These are phyloP conservation scores for Elasticomyces elasticus DNA, from an alignment of 495 filamentous ascomycete species.

Conservation along the genomic window DNA sequence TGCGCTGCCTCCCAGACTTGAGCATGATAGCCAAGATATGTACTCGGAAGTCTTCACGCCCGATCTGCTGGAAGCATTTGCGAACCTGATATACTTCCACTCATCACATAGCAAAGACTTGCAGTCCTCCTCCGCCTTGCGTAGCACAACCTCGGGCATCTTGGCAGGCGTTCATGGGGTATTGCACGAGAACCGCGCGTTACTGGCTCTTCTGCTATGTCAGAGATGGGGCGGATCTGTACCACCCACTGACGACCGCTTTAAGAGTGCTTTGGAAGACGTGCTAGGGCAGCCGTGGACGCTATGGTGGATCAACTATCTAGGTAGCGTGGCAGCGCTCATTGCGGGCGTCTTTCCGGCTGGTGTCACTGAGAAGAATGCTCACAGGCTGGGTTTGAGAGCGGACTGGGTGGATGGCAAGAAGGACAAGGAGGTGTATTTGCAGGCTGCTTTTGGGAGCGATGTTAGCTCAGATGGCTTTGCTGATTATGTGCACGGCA, in stretches of 20 bases:
- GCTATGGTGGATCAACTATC: slow-evolving; percentile 54
- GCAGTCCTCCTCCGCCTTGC: slow-evolving; percentile 56
- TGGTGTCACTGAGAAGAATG: slow-evolving; percentile 27
- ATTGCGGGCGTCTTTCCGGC: slow-evolving; percentile 41
- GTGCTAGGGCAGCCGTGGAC: slow-evolving; percentile 39
- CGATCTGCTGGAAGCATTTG: slow-evolving; percentile 38
- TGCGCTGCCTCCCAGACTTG: slow-evolving; percentile 31
- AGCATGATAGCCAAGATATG: slow-evolving; percentile 25
- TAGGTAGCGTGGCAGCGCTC: slow-evolving; percentile 45
- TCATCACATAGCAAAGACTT: slow-evolving; percentile 40
- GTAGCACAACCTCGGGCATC: slow-evolving; percentile 58
- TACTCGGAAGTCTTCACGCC: slow-evolving; percentile 31
- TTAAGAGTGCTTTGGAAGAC: slow-evolving; percentile 32
- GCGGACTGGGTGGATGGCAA: slow-evolving; percentile 29
- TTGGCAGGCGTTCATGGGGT: slow-evolving; percentile 60
- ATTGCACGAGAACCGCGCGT: slow-evolving; percentile 57
- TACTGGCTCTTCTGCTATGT: slow-evolving; percentile 63
- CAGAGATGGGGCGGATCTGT: slow-evolving; percentile 67
- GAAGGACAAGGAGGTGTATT: not conserved
- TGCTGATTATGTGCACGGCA: not conserved
- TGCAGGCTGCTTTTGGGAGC: not conserved
- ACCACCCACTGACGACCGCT: slow-evolving; percentile 37
- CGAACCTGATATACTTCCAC: slow-evolving; percentile 45
- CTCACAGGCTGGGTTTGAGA: slow-evolving; percentile 11
- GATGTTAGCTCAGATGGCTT: not conserved